A percentile compares a stretch with the other conserved stretches of the same genome.
These are phyloP conservation scores for Eucalyptus regnans DNA, from an alignment of 345 rosid species.

Conservation along the genomic window DNA sequence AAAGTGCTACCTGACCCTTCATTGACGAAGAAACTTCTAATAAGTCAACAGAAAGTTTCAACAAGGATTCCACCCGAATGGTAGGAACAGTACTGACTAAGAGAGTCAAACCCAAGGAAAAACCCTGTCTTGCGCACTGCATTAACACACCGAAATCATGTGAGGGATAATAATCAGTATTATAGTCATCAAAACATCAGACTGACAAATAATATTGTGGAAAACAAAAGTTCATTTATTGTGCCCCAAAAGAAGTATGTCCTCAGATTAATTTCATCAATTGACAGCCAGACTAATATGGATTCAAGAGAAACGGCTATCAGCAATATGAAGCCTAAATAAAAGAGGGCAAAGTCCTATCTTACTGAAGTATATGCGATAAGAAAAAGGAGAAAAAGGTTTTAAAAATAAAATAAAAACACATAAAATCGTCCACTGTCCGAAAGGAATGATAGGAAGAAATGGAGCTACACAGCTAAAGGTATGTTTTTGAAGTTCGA, in stretches of 20 bases:
- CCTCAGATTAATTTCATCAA: not conserved
- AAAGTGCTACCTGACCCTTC: slow-evolving; percentile 81
- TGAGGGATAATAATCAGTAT: not conserved
- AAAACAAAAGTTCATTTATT: not conserved
- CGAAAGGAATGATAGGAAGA: not conserved
- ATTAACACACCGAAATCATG: not conserved
- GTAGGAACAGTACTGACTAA: slow-evolving; percentile 36
- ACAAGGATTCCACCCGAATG: slow-evolving; percentile 54
- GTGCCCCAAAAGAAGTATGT: not conserved
- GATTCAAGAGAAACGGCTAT: not conserved
- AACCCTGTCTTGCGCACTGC: slow-evolving; percentile 96
- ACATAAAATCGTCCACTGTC: not conserved
- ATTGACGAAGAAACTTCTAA: slow-evolving; percentile 79
- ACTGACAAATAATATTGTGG: not conserved
- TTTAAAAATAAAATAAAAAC: not conserved
- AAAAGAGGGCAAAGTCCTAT: not conserved
- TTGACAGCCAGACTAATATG: not conserved
- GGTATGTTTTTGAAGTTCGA: not conserved
- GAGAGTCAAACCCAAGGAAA: slow-evolving; percentile 78
- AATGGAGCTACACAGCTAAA: not conserved
- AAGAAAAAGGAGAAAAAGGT: not conserved
- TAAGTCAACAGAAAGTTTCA: slow-evolving; percentile 57
- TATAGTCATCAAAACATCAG: not conserved
- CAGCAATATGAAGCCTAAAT: not conserved
- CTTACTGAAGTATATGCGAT: not conserved